Percentiles rank a stretch among this genome's conserved stretches.
These are phyloP conservation scores for Ilyonectria mors-panacis DNA, from an alignment of 2,329 filamentous ascomycete species.

Conservation along the genomic window DNA sequence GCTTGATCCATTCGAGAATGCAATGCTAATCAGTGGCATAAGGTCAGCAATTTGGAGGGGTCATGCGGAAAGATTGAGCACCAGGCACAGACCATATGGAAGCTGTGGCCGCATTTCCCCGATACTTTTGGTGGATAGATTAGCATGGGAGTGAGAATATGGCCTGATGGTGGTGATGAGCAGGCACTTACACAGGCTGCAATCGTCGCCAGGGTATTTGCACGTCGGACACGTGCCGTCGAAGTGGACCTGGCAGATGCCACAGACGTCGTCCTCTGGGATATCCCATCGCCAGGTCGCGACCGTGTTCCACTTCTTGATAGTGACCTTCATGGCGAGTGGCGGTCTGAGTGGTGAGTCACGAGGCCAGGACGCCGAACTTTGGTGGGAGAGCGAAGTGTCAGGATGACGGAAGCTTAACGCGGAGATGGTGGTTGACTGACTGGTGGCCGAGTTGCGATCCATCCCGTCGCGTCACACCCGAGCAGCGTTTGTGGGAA, in stretches of 20 bases:
- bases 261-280: conserved; percentile 96
- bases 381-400: conserved; percentile 22
- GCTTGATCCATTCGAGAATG: conserved; percentile 95
- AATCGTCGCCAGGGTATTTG: conserved; percentile 98
- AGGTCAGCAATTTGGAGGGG: conserved; percentile 38
- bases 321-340: conserved; percentile 89
- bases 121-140: conserved; percentile 74
- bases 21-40: conserved; percentile 77
- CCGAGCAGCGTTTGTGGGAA: conserved; percentile 12
- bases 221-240: conserved; percentile 98
- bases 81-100: conserved; percentile 83
- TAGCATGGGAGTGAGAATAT: conserved; percentile 36
- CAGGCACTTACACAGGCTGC: conserved; percentile 80
- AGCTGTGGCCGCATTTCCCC: conserved; percentile 96
- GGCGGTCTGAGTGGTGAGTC: conserved; percentile 26
- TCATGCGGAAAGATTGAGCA: conserved; percentile 12
- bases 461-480: conserved; percentile 10
- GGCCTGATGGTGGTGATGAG: conserved; percentile 28
- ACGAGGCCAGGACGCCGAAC: conserved; percentile 18
- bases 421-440: conserved; percentile 15
- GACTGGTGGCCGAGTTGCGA: conserved; percentile 18
- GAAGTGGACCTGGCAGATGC: conserved; percentile 98
- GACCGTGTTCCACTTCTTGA: conserved; percentile 93
- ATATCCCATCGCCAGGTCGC: conserved; percentile 99
- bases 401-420: conserved; percentile 37